Evolutionary conservation across 805 yeast species (phyloP), one percentile per base, ranked within the genome.

Genomic region (Isabelozyma gotoi): DNA sequence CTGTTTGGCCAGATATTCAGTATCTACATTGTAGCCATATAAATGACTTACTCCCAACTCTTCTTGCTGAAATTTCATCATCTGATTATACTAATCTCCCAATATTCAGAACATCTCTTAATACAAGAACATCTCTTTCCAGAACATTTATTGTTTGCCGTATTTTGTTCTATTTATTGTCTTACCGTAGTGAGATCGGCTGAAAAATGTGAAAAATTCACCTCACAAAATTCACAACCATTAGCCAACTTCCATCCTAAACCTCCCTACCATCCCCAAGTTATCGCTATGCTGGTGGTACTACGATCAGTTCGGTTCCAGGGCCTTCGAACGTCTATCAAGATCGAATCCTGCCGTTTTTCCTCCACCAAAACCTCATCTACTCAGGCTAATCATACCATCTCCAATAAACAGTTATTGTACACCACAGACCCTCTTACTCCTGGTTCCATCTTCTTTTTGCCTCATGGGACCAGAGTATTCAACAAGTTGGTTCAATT

Each of bases 381-480:
- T 12, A 67, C 74, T 6, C 68, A 68, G 44, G 53, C 63, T 10
- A 69, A 67, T 50, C 72, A 64, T 20, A 48, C 74, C 15, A 68
- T 84, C 21, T 81, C 94, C 12, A 74, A 70, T 18, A 77, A 76
- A 43, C 98, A 94, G 60, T 80, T 80, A 48, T 69, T 94, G 36
- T 94, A 83, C 60, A 80, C 84, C 72, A 82, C 87, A 3, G 95
- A 89, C 62, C 79, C 85, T 5, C 65, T 78, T 15, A 85, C 97
- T 0, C 98, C 98, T 0, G 99, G 99, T 0, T 86, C 96, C 0
- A 79, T 88, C 1, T 94, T 94, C 71, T 89, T 94, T 55, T 72
- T 92, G 33, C 98, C 98, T 1, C 90, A 89, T 57, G 99, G 99
- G 2, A 82, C 97, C 1, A 72, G 92, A 36, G 77, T 94, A 19